These are phyloP conservation scores for Jacaranda mimosifolia DNA, from an alignment of 257 asterid species.

Conservation along the genomic window DNA sequence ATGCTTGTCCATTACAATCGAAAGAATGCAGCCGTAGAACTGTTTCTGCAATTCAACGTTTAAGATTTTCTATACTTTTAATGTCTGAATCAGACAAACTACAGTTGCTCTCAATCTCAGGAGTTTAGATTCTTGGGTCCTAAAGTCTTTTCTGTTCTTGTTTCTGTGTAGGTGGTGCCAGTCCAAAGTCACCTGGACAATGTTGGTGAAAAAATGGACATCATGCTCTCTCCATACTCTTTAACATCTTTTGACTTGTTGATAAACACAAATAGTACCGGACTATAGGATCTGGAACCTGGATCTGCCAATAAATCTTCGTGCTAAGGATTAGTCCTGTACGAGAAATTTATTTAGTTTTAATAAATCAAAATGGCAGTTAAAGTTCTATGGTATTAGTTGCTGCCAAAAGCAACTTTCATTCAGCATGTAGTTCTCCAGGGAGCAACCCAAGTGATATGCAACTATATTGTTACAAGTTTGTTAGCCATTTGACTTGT, in stretches of 20 bases:
- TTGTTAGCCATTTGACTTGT: background rate
- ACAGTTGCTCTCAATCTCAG: too few species aligned
- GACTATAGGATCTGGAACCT: conserved; percentile 37
- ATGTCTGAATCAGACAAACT: too few species aligned
- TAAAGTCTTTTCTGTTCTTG: conserved; percentile 1
- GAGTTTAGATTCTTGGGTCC: background rate
- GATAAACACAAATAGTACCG: conserved; percentile 31
- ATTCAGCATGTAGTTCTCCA: background rate
- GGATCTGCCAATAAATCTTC: conserved; percentile 50
- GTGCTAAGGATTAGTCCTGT: conserved; percentile 30
- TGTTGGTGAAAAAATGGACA: conserved; percentile 61
- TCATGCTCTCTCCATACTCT: conserved; percentile 61
- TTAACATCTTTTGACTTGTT: conserved; percentile 61
- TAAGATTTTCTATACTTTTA: too few species aligned
- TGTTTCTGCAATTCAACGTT: too few species aligned
- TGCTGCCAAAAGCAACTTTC: background rate
- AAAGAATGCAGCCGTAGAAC: too few species aligned
- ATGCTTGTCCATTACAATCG: too few species aligned
- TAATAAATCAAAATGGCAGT: conserved; percentile 22
- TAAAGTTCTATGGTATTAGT: background rate
- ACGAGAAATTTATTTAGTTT: background rate
- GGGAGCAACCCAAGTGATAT: background rate
- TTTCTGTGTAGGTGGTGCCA: conserved; percentile 63
- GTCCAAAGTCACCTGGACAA: conserved; percentile 44
- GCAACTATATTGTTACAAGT: background rate